Base-by-base conservation (phyloP, 306 rosid species). In the Benincasa hispida region DNA sequence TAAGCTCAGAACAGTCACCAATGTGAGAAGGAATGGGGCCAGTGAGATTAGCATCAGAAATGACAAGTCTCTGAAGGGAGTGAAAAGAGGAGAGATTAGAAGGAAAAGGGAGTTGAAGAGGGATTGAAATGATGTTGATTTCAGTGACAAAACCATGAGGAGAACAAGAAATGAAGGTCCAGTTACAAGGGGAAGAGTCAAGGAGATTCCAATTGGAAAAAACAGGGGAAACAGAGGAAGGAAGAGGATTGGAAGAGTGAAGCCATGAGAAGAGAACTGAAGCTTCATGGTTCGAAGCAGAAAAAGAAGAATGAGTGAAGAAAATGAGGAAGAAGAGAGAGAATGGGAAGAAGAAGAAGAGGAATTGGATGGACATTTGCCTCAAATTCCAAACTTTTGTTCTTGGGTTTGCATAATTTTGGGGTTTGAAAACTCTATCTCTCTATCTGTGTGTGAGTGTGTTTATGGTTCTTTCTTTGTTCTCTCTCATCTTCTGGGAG, bases 81-180 rank as follows among this genome's bases (percentile, higher is more conserved):
- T 3, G 67, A 41, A 94, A 89, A 41, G 89, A 80, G 61, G 98
- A 88, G 74, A 94, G 91, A 65, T 89, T 91, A 25, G 87, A 76
- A 25, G 85, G 91, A 3, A 91, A 41, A 17, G 95, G 91, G 68
- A 94, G 94, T 47, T 90, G 76, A 3, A 91, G 88, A 82, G 91
- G 89, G 73, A 84, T 56, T 18, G 95, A 90, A 14, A 85, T 81
- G 25, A 94, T 85, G 50, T 73, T 86, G 72, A 94, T 90, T 63
- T 94, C 93, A 32, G 89, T 82, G 77, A 91, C 91, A 55, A 87
- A 80, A 19, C 84, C 86, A 17, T 76, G 84, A 11, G 91, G 28
- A 77, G 98, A 94, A 62, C 97, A 91, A 51, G 89, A 59, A 75
- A 94, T 89, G 87, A 79, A 81, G 82, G 97, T 84, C 98, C 98